Percentiles rank a stretch among this genome's conserved stretches.
Conservation (phyloP, 306 rosid species). For the Vicia faba region DNA sequence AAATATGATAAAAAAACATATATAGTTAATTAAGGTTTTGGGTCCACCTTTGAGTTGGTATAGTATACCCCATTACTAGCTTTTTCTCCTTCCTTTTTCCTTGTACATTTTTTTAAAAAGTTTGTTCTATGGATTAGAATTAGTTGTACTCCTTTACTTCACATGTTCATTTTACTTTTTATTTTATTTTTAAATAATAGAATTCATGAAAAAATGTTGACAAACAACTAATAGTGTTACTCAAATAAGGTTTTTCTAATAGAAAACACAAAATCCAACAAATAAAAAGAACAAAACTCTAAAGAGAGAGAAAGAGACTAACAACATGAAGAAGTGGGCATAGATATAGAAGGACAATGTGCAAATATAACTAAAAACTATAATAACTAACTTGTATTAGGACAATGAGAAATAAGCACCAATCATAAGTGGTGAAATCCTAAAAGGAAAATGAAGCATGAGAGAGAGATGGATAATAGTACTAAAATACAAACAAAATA, state of each 20-base stretch:
- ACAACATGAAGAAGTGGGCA: constrained; percentile 22
- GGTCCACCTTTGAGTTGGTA: constrained; percentile 13
- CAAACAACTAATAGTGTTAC: too few species aligned
- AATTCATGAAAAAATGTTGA: not conserved
- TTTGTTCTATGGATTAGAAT: not conserved
- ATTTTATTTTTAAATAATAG: too few species aligned
- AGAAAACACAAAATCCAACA: not conserved
- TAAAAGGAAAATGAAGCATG: constrained; percentile 19
- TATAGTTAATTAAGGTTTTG: constrained; percentile 18
- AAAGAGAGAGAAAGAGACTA: constrained; percentile 12
- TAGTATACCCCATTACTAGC: constrained; percentile 7
- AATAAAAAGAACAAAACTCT: not conserved
- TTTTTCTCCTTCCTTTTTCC: not conserved
- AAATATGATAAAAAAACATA: constrained; percentile 18
- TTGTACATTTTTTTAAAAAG: not conserved
- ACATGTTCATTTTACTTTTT: constrained; percentile 4
- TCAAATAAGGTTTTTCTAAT: too few species aligned
- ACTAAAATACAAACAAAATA: constrained; percentile 16
- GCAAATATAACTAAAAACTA: constrained; percentile 49
- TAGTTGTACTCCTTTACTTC: constrained; percentile 2
- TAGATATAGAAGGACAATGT: constrained; percentile 39
- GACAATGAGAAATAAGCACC: constrained; percentile 44
- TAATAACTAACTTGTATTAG: constrained; percentile 74
- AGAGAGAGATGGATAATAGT: constrained; percentile 11
- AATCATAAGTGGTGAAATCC: constrained; percentile 37